Conservation (phyloP, 2,329 filamentous ascomycete genomes). For the Domatiomyces globalis region DNA sequence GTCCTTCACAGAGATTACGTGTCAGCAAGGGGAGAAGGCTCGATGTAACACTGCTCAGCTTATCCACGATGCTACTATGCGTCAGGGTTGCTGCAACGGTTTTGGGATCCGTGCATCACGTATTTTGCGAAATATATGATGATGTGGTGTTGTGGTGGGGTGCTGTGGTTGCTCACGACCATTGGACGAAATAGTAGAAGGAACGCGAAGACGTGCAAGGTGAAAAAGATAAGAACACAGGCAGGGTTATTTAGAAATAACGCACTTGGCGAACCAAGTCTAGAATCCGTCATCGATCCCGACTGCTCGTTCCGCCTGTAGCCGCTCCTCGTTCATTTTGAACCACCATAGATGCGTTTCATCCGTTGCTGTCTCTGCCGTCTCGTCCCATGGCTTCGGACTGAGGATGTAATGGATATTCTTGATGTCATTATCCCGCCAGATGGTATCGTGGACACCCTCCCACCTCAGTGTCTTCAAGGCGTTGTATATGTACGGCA, state of each 20-base stretch:
- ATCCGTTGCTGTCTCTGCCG: slow-evolving; percentile 24
- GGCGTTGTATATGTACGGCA: slow-evolving; percentile 49
- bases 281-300: slow-evolving; percentile 41
- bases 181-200: neutral
- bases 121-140: too few species aligned
- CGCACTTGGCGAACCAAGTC: neutral
- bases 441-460: slow-evolving; percentile 35
- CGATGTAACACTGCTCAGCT: too few species aligned
- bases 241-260: neutral
- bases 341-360: slow-evolving; percentile 46
- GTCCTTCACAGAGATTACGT: too few species aligned
- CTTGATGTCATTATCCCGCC: slow-evolving; percentile 46
- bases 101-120: too few species aligned
- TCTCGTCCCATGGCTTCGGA: slow-evolving; percentile 51
- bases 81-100: too few species aligned
- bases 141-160: too few species aligned
- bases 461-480: slow-evolving; percentile 44
- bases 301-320: slow-evolving; percentile 32
- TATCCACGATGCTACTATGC: too few species aligned
- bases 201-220: neutral
- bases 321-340: slow-evolving; percentile 36
- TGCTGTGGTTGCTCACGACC: too few species aligned
- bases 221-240: neutral
- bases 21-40: too few species aligned
- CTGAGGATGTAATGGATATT: slow-evolving; percentile 49